Conservation (phyloP, 768 basidiomycete species). For the Xerocomus potaroensis region DNA sequence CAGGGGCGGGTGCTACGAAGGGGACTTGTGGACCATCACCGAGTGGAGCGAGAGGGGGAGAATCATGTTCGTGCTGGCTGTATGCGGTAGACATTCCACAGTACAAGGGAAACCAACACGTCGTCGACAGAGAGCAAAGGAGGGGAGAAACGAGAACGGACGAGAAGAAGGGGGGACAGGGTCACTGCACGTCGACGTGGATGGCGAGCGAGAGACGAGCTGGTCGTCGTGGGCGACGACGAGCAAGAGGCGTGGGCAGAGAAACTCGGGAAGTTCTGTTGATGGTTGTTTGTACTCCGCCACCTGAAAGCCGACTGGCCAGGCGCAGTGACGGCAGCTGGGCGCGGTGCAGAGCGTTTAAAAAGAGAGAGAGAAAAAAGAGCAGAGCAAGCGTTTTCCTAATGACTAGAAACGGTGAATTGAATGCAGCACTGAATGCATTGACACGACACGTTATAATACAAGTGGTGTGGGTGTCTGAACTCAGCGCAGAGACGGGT, state of each 20-base stretch:
- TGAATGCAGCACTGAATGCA: no score
- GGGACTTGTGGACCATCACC: slow-evolving; percentile 42
- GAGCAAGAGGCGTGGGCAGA: slow-evolving; percentile 29
- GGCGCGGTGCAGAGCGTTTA: no score
- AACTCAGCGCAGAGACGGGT: slow-evolving; percentile 28
- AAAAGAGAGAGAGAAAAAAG: no score
- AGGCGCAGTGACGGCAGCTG: no score
- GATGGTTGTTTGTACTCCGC: slow-evolving; percentile 18
- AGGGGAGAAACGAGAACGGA: neutral
- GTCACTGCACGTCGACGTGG: neutral
- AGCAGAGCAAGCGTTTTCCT: no score
- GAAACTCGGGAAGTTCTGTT: slow-evolving; percentile 25
- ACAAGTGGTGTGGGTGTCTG: slow-evolving; percentile 5
- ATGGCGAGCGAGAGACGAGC: slow-evolving; percentile 1
- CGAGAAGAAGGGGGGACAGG: slow-evolving; percentile 2
- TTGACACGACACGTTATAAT: no score
- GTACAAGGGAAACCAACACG: slow-evolving; percentile 37
- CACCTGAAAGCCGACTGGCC: slow-evolving; percentile 8
- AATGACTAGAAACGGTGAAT: no score
- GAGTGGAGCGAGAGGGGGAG: slow-evolving; percentile 38
- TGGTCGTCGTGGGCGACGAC: slow-evolving; percentile 32
- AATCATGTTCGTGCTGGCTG: slow-evolving; percentile 38
- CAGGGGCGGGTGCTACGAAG: slow-evolving; percentile 23
- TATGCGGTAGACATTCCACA: slow-evolving; percentile 40
- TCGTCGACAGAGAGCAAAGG: slow-evolving; percentile 10